Base-by-base conservation (phyloP, 176 grass and related monocot species). In the Aegilops longissima region DNA sequence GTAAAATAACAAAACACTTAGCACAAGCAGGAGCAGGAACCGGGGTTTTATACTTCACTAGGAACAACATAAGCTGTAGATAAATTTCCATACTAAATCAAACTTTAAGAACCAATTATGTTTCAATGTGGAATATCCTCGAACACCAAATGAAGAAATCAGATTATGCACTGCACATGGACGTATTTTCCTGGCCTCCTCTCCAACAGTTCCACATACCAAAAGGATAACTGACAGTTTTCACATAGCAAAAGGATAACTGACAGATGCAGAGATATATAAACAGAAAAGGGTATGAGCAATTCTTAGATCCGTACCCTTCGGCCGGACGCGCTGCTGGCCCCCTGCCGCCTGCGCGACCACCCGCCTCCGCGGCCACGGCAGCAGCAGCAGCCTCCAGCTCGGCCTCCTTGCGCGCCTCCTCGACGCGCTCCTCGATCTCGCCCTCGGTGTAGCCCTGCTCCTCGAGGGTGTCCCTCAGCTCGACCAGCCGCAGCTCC, bases 371-470 rank as follows among this genome's bases (percentile, higher is more conserved):
- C 11, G 78, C 78, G 6, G 16, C 76, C 3, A 42, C 77, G 1
- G 66, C 86, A 18, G 85, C 92, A 0, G 83, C 89, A 1, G 90
- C 88, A 0, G 81, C 79, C 75, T 99, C 90, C 0, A 35, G 56
- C 80, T 96, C 90, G 2, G 93, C 82, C 3, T 68, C 89, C 71
- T 67, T 96, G 63, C 89, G 89, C 31, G 82, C 77, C 83, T 94
- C 87, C 61, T 74, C 89, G 74, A 94, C 79, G 66, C 83, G 93
- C 62, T 99, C 92, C 68, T 87, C 89, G 61, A 96, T 96, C 87
- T 99, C 94, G 21, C 25, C 71, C 73, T 99, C 97, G 21, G 94
- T 99, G 86, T 99, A 99, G 5, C 94, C 94, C 84, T 94, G 92
- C 13, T 96, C 96, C 68, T 91, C 89, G 47, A 99, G 94, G 24